A percentile compares a stretch with the other conserved stretches of the same genome.
phyloP scores from a whole-genome alignment of 2,329 filamentous ascomycete species.

The Pyricularia grisea region DNA sequence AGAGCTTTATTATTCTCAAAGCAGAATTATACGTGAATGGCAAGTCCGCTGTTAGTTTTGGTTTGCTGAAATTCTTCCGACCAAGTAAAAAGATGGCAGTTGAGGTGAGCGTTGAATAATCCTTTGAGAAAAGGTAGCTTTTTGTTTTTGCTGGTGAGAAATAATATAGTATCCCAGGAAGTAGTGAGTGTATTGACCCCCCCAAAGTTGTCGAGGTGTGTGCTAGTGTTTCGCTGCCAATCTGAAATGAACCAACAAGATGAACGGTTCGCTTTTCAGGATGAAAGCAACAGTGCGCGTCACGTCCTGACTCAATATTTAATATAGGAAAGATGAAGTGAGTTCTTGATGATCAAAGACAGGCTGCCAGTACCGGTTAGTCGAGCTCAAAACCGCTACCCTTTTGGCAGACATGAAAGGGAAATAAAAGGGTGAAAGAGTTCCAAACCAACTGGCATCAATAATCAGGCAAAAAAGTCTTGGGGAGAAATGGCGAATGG shows the following conservation, averaged over 20 bases:
- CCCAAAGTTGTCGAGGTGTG: not conserved
- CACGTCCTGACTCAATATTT: not conserved
- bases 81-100: not conserved
- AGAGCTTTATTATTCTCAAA: not conserved
- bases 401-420: too few relatives aligned
- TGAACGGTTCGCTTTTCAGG: not conserved
- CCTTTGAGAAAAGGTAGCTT: not conserved
- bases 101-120: not conserved
- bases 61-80: not conserved
- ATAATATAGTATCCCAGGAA: not conserved
- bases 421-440: too few relatives aligned
- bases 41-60: not conserved
- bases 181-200: not conserved
- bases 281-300: not conserved
- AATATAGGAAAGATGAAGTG: not conserved
- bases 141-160: not conserved
- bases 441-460: too few relatives aligned
- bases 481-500: too few relatives aligned
- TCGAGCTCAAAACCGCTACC: too few relatives aligned
- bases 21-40: too few relatives aligned
- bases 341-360: too few relatives aligned
- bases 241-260: not conserved
- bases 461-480: too few relatives aligned
- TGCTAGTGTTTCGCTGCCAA: not conserved
- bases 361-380: too few relatives aligned